Evolutionary conservation across 139 green algal species (phyloP).

Genomic region (Chlorella sp.): DNA sequence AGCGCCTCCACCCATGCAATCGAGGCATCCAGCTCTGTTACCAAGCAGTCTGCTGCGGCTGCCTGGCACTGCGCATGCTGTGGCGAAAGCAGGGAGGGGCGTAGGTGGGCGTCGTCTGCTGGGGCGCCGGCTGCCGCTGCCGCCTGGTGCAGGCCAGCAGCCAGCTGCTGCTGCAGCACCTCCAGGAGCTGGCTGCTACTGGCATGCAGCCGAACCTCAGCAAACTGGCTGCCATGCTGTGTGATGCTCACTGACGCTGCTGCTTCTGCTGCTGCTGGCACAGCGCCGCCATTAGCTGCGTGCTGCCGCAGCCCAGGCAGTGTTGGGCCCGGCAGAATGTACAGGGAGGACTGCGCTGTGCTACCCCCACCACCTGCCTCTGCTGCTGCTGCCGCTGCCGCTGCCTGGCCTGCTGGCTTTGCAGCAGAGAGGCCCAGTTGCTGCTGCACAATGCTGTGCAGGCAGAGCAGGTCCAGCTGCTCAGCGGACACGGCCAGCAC

Average conservation of each 20-base stretch:
- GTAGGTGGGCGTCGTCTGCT: neutral
- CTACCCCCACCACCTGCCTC: neutral
- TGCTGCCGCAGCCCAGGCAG: neutral
- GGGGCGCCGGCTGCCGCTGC: neutral
- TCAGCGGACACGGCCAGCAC: neutral
- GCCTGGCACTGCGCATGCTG: conserved; percentile 5
- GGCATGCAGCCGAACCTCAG: conserved; percentile 3
- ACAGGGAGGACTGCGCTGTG: neutral
- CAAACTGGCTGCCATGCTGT: conserved; percentile 9
- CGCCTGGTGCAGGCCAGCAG: neutral
- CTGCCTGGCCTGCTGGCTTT: no score
- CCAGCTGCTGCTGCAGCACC: conserved; percentile 1
- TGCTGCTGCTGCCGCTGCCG: no score
- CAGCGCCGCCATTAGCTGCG: neutral
- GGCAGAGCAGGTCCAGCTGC: neutral
- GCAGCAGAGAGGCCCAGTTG: conserved; percentile 12
- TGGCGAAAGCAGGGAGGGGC: neutral
- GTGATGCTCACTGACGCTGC: neutral
- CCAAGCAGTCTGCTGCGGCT: neutral
- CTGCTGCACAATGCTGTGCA: conserved; percentile 6
- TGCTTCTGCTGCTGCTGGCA: neutral
- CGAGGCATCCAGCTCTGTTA: conserved; percentile 21
- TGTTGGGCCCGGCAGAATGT: neutral
- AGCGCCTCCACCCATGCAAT: conserved; percentile 32
- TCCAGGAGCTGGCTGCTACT: neutral